Evolutionary conservation across 164 flowering plant genomes (phyloP).

Genomic region (Euptelea pleiosperma): DNA sequence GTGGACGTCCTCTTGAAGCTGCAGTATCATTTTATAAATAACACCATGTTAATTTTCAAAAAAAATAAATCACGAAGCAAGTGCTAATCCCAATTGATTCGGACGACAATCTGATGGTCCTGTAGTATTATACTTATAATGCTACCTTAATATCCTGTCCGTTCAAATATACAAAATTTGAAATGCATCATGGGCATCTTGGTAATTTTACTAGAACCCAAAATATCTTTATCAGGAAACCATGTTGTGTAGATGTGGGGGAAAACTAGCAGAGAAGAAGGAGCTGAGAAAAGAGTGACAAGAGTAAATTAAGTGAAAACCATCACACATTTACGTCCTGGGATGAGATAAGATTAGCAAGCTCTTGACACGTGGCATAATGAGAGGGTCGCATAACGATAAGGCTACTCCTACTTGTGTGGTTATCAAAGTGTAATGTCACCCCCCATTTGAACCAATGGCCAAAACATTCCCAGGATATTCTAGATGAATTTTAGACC

Average conservation of each 20-base stretch:
- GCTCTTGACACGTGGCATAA: constrained; percentile 18
- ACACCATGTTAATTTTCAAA: no score
- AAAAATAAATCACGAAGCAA: no score
- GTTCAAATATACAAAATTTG: no score
- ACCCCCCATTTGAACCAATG: constrained; percentile 16
- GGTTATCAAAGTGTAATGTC: constrained; percentile 12
- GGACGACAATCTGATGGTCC: no score
- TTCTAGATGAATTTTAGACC: not conserved
- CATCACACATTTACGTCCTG: constrained; percentile 15
- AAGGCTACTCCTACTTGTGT: constrained; percentile 16
- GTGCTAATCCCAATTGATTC: no score
- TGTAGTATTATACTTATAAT: no score
- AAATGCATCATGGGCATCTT: not conserved
- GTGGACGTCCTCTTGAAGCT: no score
- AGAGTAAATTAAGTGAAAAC: not conserved
- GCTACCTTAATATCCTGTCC: no score
- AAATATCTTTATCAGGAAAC: not conserved
- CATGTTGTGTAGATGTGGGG: no score
- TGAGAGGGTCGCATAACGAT: constrained; percentile 16
- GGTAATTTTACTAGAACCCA: not conserved
- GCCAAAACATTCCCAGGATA: not conserved
- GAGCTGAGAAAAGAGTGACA: constrained; percentile 7
- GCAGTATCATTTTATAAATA: no score
- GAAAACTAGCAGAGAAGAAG: not conserved
- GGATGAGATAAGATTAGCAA: constrained; percentile 22